phyloP scores from a whole-genome alignment of 2,329 filamentous ascomycete genomes.

The Conoideocrella luteorostrata region DNA sequence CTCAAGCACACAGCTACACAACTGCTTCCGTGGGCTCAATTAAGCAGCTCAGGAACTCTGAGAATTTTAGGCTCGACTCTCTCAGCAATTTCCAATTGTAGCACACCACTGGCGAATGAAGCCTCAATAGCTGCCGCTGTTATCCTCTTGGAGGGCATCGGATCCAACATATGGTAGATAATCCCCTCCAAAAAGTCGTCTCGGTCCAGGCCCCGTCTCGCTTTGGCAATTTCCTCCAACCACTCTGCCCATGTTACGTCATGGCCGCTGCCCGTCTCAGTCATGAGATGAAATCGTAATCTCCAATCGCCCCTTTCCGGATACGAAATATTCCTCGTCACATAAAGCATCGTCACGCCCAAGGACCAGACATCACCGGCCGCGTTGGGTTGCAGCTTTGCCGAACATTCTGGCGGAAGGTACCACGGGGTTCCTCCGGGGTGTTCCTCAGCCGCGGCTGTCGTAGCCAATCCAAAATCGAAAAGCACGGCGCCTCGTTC shows the following conservation, averaged over 20 bases:
- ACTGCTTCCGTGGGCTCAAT: no score
- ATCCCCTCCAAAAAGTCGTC: neutral
- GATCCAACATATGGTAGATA: neutral
- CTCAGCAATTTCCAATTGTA: no score
- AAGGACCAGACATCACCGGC: neutral
- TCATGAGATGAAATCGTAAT: neutral
- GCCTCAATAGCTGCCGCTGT: no score
- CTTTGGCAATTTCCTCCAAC: neutral
- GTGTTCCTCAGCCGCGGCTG: neutral
- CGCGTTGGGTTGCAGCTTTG: neutral
- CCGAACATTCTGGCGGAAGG: neutral
- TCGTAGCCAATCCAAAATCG: constrained; percentile 10
- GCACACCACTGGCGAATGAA: no score
- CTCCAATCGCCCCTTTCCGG: neutral
- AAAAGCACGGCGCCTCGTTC: constrained; percentile 11
- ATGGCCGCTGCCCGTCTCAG: neutral
- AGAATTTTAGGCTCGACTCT: no score
- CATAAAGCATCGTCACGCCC: neutral
- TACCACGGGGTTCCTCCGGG: neutral
- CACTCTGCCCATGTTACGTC: neutral
- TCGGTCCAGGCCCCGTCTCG: neutral
- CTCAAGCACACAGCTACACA: no score
- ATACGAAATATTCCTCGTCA: neutral
- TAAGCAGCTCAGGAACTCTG: no score
- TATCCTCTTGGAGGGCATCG: no score